Evolutionary conservation across 331 rosid genomes (phyloP).

Genomic region (Ulmus americana): DNA sequence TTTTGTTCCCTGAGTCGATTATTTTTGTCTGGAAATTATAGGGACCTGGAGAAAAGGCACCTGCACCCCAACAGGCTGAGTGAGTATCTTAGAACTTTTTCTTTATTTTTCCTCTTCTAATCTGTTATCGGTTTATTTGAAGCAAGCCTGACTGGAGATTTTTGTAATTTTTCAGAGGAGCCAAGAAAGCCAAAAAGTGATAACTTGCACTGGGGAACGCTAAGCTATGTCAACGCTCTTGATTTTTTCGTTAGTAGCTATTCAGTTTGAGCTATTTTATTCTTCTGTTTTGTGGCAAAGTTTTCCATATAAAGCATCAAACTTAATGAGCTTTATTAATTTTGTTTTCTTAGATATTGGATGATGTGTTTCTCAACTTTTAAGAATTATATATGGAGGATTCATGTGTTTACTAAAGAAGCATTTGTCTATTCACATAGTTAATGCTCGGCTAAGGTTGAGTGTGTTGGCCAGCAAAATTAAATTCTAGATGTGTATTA

Average conservation of each 20-base stretch:
- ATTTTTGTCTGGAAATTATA: conserved; percentile 10
- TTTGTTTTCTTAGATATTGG: conserved; percentile 2
- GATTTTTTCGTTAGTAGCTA: conserved; percentile 10
- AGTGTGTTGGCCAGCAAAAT: too few relatives aligned
- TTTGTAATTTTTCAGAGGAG: conserved; percentile 19
- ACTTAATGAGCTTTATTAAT: conserved; percentile 15
- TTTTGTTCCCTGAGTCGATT: too few relatives aligned
- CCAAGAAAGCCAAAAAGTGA: conserved; percentile 39
- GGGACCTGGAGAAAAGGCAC: conserved; percentile 41
- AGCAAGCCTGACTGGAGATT: background rate
- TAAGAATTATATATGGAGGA: conserved; percentile 10
- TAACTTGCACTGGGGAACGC: conserved; percentile 9
- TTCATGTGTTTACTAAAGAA: background rate
- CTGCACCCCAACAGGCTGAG: conserved; percentile 26
- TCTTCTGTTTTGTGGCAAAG: conserved; percentile 2
- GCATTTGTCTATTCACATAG: background rate
- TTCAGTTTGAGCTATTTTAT: conserved; percentile 5
- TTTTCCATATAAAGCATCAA: conserved; percentile 15
- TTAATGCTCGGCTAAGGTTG: too few relatives aligned
- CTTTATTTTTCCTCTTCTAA: too few relatives aligned
- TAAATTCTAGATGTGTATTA: too few relatives aligned
- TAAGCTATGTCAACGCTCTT: background rate
- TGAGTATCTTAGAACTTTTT: conserved; percentile 9
- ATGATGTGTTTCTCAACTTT: conserved; percentile 16
- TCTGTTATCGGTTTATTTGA: background rate